phyloP scores from a whole-genome alignment of 1,284 basidiomycete genomes.

The Psilocybe mexicana region DNA sequence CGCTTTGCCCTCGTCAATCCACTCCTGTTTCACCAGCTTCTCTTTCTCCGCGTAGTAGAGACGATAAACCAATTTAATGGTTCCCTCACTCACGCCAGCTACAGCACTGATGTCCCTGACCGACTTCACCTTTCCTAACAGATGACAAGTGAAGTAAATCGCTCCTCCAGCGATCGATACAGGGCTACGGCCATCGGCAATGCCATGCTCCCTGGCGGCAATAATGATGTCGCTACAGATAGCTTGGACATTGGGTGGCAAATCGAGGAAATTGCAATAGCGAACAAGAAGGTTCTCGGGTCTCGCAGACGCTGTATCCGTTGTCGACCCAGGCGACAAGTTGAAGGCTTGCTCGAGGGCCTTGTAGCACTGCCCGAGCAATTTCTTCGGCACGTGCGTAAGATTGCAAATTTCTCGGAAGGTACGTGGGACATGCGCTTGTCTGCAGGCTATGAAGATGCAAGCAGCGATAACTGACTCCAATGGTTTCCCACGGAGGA shows the following conservation, averaged over 20 bases:
- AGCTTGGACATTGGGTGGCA: conserved; percentile 82
- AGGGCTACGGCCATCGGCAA: conserved; percentile 91
- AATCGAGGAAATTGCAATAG: conserved; percentile 91
- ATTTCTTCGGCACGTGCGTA: conserved; percentile 93
- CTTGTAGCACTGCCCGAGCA: conserved; percentile 94
- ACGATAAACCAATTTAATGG: conserved; percentile 87
- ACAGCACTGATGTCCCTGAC: conserved; percentile 89
- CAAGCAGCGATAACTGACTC: conserved; percentile 96
- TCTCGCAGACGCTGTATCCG: conserved; percentile 47
- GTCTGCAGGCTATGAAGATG: conserved; percentile 97
- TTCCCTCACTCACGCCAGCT: conserved; percentile 97
- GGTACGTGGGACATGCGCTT: conserved; percentile 90
- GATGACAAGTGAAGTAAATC: conserved; percentile 88
- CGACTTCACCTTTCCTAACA: conserved; percentile 76
- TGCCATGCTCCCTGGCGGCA: conserved; percentile 79
- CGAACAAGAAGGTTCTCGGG: conserved; percentile 90
- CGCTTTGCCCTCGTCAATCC: conserved; percentile 79
- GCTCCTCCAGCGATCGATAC: conserved; percentile 96
- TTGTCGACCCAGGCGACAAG: conserved; percentile 63
- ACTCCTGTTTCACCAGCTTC: conserved; percentile 78
- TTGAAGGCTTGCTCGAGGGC: conserved; percentile 93
- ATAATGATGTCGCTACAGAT: conserved; percentile 87
- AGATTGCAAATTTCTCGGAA: conserved; percentile 96
- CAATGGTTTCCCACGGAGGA: conserved; percentile 88
- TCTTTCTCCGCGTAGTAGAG: conserved; percentile 70